A percentile compares a stretch with the other conserved stretches of the same genome.
These are phyloP conservation scores for Microsporum canis DNA, from an alignment of 2,329 filamentous ascomycete species.

Conservation along the genomic window DNA sequence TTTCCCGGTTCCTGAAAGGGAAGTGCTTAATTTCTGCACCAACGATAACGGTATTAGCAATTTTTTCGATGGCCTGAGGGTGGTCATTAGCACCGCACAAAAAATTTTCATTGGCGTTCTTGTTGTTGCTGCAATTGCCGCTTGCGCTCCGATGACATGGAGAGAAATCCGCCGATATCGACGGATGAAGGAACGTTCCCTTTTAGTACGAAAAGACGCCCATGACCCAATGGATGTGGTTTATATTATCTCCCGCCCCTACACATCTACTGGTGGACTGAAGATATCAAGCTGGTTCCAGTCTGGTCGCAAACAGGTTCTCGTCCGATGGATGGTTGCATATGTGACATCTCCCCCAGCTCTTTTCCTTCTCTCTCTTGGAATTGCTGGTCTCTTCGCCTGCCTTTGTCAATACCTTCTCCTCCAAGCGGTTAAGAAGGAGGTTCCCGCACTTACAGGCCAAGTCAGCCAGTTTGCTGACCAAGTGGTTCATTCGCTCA, in stretches of 20 bases:
- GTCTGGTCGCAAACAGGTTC: constrained; percentile 52
- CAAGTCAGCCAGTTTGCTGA: constrained; percentile 71
- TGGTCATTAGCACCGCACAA: constrained; percentile 55
- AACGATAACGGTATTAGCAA: constrained; percentile 67
- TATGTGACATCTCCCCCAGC: constrained; percentile 79
- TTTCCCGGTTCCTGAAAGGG: constrained; percentile 75
- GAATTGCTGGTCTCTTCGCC: constrained; percentile 67
- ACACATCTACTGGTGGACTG: constrained; percentile 61
- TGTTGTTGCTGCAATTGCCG: constrained; percentile 57
- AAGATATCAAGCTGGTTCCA: constrained; percentile 55
- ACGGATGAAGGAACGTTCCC: constrained; percentile 57
- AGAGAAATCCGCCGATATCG: constrained; percentile 69
- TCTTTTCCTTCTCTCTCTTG: constrained; percentile 75
- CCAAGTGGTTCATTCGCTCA: constrained; percentile 60
- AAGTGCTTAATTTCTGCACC: constrained; percentile 76
- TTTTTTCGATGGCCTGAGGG: constrained; percentile 67
- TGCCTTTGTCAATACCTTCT: constrained; percentile 74
- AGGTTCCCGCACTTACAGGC: constrained; percentile 61
- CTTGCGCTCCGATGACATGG: constrained; percentile 67
- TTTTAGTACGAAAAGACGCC: constrained; percentile 52
- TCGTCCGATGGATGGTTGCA: constrained; percentile 71
- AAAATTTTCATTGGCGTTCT: constrained; percentile 69
- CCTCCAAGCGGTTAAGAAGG: constrained; percentile 59
- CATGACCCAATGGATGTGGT: constrained; percentile 78
- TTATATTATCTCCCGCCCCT: constrained; percentile 74